A percentile compares a stretch with the other conserved stretches of the same genome.
Evolutionary conservation across 768 basidiomycete species (phyloP).

Genomic region (Jaapia argillacea): DNA sequence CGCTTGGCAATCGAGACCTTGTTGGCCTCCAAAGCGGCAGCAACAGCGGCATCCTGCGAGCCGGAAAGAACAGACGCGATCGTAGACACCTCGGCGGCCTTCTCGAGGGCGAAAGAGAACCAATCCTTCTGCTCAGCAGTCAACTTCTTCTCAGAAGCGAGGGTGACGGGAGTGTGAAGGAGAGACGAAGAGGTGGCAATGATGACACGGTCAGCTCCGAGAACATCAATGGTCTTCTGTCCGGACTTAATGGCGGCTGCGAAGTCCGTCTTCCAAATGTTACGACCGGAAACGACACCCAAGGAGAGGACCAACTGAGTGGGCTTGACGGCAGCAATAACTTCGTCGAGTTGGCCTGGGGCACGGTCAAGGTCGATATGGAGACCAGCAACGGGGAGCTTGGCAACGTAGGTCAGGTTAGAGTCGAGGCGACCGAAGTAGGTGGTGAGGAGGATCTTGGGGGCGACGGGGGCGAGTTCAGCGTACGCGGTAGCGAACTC

Average conservation of each 20-base stretch:
- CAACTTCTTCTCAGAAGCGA: constrained; percentile 87
- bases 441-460: constrained; percentile 90
- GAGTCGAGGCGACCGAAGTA: constrained; percentile 96
- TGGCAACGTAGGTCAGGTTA: constrained; percentile 80
- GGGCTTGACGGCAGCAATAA: constrained; percentile 73
- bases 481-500: constrained; percentile 76
- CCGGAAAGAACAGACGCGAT: constrained; percentile 82
- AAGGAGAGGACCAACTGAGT: constrained; percentile 81
- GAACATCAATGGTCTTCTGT: constrained; percentile 74
- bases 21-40: constrained; percentile 80
- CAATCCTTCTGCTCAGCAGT: constrained; percentile 87
- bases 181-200: constrained; percentile 96
- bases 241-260: constrained; percentile 69
- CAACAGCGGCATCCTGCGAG: constrained; percentile 64
- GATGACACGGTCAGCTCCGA: constrained; percentile 84
- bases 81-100: constrained; percentile 81
- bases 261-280: constrained; percentile 99
- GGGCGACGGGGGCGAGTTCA: constrained; percentile 71
- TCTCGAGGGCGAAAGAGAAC: constrained; percentile 98
- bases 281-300: constrained; percentile 94
- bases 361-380: constrained; percentile 97
- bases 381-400: constrained; percentile 87
- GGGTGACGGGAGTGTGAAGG: constrained; percentile 95
- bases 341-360: constrained; percentile 76
- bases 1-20: constrained; percentile 85